Base-by-base conservation (phyloP, 306 rosid genomes). In the Luffa acutangula region DNA sequence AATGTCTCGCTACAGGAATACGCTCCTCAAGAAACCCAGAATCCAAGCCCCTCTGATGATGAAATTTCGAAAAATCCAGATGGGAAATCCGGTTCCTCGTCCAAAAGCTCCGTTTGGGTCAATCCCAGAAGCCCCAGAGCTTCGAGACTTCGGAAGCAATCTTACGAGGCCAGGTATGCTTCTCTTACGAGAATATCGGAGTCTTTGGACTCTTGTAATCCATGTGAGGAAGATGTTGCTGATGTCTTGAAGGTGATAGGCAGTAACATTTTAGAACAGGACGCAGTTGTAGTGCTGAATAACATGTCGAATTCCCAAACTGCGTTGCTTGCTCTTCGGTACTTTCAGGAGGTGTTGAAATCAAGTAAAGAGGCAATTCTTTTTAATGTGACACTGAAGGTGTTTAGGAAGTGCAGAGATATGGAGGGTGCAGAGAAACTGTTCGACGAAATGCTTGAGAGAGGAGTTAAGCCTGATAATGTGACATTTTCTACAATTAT, bases 61-160 rank as follows among this genome's bases (percentile, higher is more conserved):
- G 81, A 57, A 21, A 66, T 39, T 58, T n/a, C 63, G 5, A 51
- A 83, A 9, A 17, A 39, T 83, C 86, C 87, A 59, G 85, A 82
- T 84, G 83, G 75, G 71, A 88, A 88, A 11, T 76, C 87, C 6
- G 53, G 63, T 7, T 48, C 91, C 70, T 83, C 83, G 7, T 81
- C 89, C 17, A 90, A 85, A 83, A 80, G 76, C 80, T 85, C 86
- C 60, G 54, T 89, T 53, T 93, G 98, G 98, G 97, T 96, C 82
- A 95, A 95, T 85, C 99, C 99, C 83, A 90, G 65, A 52, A 93
- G 92, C 85, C 87, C 96, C 82, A 91, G 90, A 81, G 97, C 97
- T 6, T 86, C 92, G 51, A 88, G 84, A 84, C 92, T 95, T 42
- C 80, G 81, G 80, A 80, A 85, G 36, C 82, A 83, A 14, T 91